Base-by-base conservation (phyloP, 176 grass and related monocot species). In the Eragrostis nindensis region DNA sequence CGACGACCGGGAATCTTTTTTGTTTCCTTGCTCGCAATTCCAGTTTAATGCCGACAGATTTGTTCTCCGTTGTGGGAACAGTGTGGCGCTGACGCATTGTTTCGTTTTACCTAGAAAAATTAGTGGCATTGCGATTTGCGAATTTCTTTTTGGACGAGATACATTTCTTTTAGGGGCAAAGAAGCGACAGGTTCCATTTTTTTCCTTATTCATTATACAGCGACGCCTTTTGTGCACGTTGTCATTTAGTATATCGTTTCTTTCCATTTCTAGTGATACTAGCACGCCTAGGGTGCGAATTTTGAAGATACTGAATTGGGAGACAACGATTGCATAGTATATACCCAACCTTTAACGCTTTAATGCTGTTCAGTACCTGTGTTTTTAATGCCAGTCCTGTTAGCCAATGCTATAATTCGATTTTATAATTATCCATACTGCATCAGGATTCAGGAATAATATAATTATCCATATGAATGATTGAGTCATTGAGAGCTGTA, bases 101-200 rank as follows among this genome's bases (percentile, higher is more conserved):
- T 83, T 88, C 82, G 3, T 64, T 43, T 71, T 47, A 59, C 59
- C 73, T 0, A 77, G 15, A 71, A 50, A 8, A 87, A 41, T 49
- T 12, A 55, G 1, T 48, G 47, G n/a, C 38, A n/a, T 75, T 76
- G 44, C 32, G 53, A 52, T 36, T 4, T 6, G 27, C 13, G n/a
- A 22, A n/a, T 43, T 73, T 66, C 17, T 8, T 25, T 2, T 27
- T 21, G 14, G 50, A 53, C 71, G 13, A 2, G 41, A 22, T 7
- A 63, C 21, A 42, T 75, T 75, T 52, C 9, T 17, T 17, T 7
- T 14, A 38, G 17, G 13, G 30, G 46, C 11, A 41, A 39, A 66
- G 17, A 66, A 40, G 36, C 11, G 5, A 15, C 27, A 78, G 25
- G 27, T 50, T 45, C 22, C 2, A 56, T 25, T 25, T 59, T 7